Conservation (phyloP, 805 yeast genomes). For the Starmerella floricola region DNA sequence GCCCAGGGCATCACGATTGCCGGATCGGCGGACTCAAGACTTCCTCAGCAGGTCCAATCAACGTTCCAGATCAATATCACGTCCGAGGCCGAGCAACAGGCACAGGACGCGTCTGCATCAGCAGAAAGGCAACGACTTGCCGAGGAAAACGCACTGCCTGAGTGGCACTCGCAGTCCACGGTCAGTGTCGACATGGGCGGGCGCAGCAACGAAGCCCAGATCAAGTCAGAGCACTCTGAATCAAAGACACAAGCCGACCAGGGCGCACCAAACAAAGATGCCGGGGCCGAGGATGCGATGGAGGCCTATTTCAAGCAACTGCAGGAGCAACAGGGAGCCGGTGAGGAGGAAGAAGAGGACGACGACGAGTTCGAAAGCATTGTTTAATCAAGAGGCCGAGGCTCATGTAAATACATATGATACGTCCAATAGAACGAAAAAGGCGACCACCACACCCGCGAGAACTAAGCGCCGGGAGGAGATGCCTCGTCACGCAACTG, state of each 20-base stretch:
- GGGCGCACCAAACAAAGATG: constrained; percentile 1
- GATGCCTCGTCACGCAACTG: too few species aligned
- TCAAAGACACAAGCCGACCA: background rate
- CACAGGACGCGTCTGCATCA: constrained; percentile 54
- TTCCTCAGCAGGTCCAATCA: constrained; percentile 41
- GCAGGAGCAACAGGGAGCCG: constrained; percentile 18
- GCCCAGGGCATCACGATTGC: constrained; percentile 20
- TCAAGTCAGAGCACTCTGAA: constrained; percentile 1
- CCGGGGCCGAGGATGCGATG: constrained; percentile 21
- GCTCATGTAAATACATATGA: too few species aligned
- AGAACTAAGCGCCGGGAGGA: too few species aligned
- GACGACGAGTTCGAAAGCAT: constrained; percentile 25
- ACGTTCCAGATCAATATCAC: constrained; percentile 79
- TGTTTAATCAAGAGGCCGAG: too few species aligned
- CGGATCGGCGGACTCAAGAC: constrained; percentile 25
- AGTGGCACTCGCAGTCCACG: constrained; percentile 90
- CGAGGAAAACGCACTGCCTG: constrained; percentile 88
- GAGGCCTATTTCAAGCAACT: constrained; percentile 24
- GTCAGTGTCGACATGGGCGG: constrained; percentile 41
- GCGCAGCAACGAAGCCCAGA: background rate
- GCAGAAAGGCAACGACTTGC: constrained; percentile 56
- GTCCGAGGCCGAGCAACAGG: constrained; percentile 72
- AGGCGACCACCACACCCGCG: too few species aligned
- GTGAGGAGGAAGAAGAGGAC: constrained; percentile 22
- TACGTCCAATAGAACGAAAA: too few species aligned